phyloP scores from a whole-genome alignment of 2,329 filamentous ascomycete species.

The Penicillium sclerotiorum region DNA sequence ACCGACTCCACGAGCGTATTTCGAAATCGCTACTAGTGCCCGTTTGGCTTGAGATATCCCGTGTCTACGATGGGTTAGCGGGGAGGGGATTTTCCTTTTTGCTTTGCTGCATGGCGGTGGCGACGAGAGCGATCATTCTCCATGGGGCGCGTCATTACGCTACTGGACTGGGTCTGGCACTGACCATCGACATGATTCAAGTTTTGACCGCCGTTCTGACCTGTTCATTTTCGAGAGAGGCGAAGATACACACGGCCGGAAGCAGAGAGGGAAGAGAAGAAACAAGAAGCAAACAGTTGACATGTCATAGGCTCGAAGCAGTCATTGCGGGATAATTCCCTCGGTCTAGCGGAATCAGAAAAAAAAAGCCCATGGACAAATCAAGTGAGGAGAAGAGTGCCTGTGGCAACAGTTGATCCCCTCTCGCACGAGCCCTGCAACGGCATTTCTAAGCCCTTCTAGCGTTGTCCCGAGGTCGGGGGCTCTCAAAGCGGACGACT shows the following conservation, averaged over 20 bases:
- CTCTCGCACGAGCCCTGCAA: constrained; percentile 9
- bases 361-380: constrained; percentile 7
- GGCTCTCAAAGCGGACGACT: not conserved
- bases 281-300: not conserved
- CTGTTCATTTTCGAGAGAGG: not conserved
- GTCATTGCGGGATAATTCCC: not conserved
- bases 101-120: constrained; percentile 1
- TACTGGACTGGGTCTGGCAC: not conserved
- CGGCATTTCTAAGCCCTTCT: not conserved
- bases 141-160: not conserved
- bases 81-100: not conserved
- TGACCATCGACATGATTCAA: not conserved
- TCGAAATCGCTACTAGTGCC: constrained; percentile 8
- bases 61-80: constrained; percentile 5
- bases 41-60: constrained; percentile 8
- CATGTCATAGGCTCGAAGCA: not conserved
- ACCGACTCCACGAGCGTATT: constrained; percentile 1
- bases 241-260: not conserved
- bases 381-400: not conserved
- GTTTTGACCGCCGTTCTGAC: constrained; percentile 1
- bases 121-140: constrained; percentile 2
- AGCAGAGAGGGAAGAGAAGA: not conserved
- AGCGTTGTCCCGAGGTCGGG: no score
- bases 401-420: constrained; percentile 11
- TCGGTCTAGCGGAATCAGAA: constrained; percentile 3